Conservation (phyloP, 495 filamentous ascomycete genomes). For the Ascobolus immersus region DNA sequence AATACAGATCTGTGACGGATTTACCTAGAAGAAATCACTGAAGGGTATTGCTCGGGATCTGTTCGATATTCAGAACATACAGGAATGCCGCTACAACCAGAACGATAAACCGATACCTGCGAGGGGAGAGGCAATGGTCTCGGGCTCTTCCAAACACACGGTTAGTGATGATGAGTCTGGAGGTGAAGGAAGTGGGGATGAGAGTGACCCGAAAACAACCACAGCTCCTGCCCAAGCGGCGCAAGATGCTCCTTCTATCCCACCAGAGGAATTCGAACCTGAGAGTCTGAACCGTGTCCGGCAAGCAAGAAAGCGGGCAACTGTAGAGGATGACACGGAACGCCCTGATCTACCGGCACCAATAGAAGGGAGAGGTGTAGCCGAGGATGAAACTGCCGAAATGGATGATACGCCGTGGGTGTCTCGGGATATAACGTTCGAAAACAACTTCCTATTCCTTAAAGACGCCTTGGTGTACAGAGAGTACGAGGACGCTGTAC, state of each 20-base stretch:
- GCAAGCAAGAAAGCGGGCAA: neutral
- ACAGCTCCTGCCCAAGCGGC: too few species aligned
- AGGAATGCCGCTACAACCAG: neutral
- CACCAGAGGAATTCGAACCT: neutral
- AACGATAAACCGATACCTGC: neutral
- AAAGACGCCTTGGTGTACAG: slow-evolving; percentile 3
- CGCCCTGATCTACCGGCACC: neutral
- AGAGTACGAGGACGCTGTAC: neutral
- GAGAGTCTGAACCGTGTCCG: neutral
- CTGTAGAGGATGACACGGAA: neutral
- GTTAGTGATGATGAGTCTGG: too few species aligned
- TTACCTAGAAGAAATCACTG: neutral
- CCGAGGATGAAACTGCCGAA: neutral
- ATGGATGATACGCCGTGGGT: neutral
- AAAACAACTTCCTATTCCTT: slow-evolving; percentile 1
- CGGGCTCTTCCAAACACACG: neutral
- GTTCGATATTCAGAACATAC: too few species aligned
- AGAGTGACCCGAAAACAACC: too few species aligned
- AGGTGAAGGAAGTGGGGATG: too few species aligned
- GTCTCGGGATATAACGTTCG: neutral
- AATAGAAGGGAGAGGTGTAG: neutral
- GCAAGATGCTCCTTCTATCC: too few species aligned
- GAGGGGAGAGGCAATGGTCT: neutral
- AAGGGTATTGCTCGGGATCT: neutral
- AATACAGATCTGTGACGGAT: too few species aligned